Percentiles rank a stretch among this genome's conserved stretches.
These are phyloP conservation scores for Somion occarium DNA, from an alignment of 1,284 basidiomycete genomes.

Conservation along the genomic window DNA sequence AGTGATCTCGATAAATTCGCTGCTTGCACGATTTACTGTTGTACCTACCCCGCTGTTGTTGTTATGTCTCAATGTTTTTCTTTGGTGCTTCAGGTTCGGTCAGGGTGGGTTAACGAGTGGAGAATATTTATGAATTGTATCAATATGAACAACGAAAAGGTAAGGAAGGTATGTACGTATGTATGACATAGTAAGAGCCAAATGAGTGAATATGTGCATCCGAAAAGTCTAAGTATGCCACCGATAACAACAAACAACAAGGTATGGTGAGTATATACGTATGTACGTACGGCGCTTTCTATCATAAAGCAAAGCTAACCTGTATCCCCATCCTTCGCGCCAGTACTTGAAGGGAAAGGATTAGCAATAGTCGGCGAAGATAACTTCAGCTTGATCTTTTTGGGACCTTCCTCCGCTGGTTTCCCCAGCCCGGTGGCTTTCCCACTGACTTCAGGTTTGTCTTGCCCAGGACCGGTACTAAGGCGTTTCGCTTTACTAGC, in stretches of 20 bases:
- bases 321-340: constrained; percentile 72
- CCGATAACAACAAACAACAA: neutral
- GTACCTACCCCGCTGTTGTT: neutral
- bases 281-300: neutral
- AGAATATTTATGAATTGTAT: too few relatives aligned
- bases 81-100: neutral
- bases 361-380: constrained; percentile 31
- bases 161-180: neutral
- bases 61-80: neutral
- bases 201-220: neutral
- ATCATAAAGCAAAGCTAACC: constrained; percentile 35
- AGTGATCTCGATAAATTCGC: constrained; percentile 34
- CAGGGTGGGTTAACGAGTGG: too few relatives aligned
- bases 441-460: constrained; percentile 20
- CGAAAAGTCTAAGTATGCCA: neutral
- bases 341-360: constrained; percentile 51
- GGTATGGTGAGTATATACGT: neutral
- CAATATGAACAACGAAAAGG: neutral
- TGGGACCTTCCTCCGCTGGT: constrained; percentile 61
- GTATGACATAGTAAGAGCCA: neutral
- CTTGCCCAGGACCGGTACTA: constrained; percentile 37
- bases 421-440: constrained; percentile 22
- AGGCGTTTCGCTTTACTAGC: constrained; percentile 51
- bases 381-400: constrained; percentile 75
- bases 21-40: too few relatives aligned